phyloP scores from a whole-genome alignment of 2,329 filamentous ascomycete genomes.

The Fusarium longipes region DNA sequence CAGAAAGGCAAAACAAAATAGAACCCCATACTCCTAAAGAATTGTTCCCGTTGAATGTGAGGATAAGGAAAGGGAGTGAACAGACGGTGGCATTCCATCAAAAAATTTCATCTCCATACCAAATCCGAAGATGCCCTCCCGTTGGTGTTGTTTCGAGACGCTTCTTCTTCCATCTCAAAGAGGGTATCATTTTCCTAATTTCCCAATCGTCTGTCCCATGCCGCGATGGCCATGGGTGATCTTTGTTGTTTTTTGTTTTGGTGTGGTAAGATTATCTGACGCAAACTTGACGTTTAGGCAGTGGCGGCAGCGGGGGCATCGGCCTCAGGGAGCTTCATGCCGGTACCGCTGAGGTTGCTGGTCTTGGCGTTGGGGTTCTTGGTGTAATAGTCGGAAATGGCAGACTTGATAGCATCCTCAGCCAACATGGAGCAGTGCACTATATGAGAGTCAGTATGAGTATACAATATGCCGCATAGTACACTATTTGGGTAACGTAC shows the following conservation, averaged over 20 bases:
- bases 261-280: conserved; percentile 9
- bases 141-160: conserved; percentile 10
- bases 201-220: conserved; percentile 29
- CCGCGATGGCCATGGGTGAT: conserved; percentile 13
- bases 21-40: conserved; percentile 44
- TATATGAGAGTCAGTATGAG: conserved; percentile 53
- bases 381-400: conserved; percentile 89
- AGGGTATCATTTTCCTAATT: conserved; percentile 46
- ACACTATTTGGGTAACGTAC: conserved; percentile 62
- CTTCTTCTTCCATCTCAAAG: conserved; percentile 33
- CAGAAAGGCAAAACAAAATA: conserved; percentile 29
- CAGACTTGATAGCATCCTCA: conserved; percentile 91
- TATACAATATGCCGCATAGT: conserved; percentile 18
- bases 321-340: conserved; percentile 71
- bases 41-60: conserved; percentile 30
- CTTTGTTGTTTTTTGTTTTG: conserved; percentile 13
- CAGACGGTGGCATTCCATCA: conserved; percentile 13
- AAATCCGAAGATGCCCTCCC: conserved; percentile 15
- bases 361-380: conserved; percentile 81
- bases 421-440: conserved; percentile 94
- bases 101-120: conserved; percentile 21
- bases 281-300: conserved; percentile 34
- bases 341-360: conserved; percentile 83
- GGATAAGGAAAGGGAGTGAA: conserved; percentile 27
- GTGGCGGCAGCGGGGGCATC: conserved; percentile 53